Conservation (phyloP, 2,329 filamentous ascomycete genomes). For the Alternaria longipes region DNA sequence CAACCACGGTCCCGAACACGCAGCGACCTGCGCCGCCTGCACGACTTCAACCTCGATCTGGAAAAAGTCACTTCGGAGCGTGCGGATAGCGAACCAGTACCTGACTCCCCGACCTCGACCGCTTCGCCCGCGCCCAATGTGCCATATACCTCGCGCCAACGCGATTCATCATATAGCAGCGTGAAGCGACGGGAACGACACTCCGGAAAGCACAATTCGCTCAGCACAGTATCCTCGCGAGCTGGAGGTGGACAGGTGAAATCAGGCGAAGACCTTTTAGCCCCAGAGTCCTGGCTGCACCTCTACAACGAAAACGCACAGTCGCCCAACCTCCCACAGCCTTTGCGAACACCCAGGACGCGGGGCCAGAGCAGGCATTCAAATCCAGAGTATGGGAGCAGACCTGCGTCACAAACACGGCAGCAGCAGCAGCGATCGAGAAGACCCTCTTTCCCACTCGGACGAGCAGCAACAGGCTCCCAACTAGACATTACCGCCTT, state of each 20-base stretch:
- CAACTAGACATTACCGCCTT: constrained; percentile 42
- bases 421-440: constrained; percentile 16
- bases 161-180: not conserved
- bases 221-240: constrained; percentile 12
- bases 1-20: constrained; percentile 24
- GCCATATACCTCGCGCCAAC: constrained; percentile 17
- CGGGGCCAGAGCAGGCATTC: constrained; percentile 11
- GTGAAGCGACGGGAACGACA: constrained; percentile 8
- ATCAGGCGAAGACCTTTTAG: constrained; percentile 13
- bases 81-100: constrained; percentile 23
- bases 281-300: constrained; percentile 18
- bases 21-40: constrained; percentile 19
- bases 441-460: constrained; percentile 15
- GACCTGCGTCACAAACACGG: constrained; percentile 13
- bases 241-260: not conserved
- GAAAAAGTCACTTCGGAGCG: constrained; percentile 16
- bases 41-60: constrained; percentile 31
- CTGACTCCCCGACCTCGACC: constrained; percentile 8
- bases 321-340: constrained; percentile 9
- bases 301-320: constrained; percentile 17
- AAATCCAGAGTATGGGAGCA: constrained; percentile 13
- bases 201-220: constrained; percentile 8
- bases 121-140: constrained; percentile 31
- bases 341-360: constrained; percentile 9
- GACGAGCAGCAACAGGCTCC: constrained; percentile 21